Conservation (phyloP, 805 yeast genomes). For the Candida pseudofarinosa region DNA sequence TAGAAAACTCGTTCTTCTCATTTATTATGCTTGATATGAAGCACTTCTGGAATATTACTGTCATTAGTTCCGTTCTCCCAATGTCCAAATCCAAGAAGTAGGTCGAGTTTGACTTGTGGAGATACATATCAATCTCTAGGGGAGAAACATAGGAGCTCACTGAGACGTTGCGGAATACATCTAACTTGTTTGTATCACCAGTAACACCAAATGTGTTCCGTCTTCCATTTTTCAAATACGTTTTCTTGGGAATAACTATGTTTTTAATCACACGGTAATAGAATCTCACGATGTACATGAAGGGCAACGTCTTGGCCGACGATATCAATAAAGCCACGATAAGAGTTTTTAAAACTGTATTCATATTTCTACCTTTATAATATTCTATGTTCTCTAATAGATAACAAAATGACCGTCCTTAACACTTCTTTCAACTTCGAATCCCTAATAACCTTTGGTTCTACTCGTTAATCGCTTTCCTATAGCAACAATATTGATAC, state of each 20-base stretch:
- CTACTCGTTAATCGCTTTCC: too few species aligned
- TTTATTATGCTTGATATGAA: slow-evolving; percentile 44
- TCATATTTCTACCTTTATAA: too few species aligned
- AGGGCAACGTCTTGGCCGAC: slow-evolving; percentile 63
- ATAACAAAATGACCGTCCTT: too few species aligned
- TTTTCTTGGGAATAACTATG: slow-evolving; percentile 33
- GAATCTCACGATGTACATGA: slow-evolving; percentile 63
- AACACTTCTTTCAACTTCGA: too few species aligned
- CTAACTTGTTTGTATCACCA: slow-evolving; percentile 15
- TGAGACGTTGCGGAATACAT: slow-evolving; percentile 42
- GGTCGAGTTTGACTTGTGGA: slow-evolving; percentile 86
- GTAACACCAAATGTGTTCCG: slow-evolving; percentile 32
- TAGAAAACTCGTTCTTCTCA: slow-evolving; percentile 28
- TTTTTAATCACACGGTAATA: slow-evolving; percentile 43
- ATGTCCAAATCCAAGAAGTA: slow-evolving; percentile 80
- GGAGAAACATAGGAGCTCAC: slow-evolving; percentile 61
- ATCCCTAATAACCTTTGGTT: too few species aligned
- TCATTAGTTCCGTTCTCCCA: slow-evolving; percentile 63
- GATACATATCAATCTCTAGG: slow-evolving; percentile 78
- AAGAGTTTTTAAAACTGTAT: not conserved
- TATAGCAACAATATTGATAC: too few species aligned
- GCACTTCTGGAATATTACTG: slow-evolving; percentile 52
- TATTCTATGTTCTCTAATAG: too few species aligned
- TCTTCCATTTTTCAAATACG: slow-evolving; percentile 16
- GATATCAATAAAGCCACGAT: slow-evolving; percentile 25